These are phyloP conservation scores for Leccinum griseonigrum DNA, from an alignment of 1,284 basidiomycete genomes.

Conservation along the genomic window DNA sequence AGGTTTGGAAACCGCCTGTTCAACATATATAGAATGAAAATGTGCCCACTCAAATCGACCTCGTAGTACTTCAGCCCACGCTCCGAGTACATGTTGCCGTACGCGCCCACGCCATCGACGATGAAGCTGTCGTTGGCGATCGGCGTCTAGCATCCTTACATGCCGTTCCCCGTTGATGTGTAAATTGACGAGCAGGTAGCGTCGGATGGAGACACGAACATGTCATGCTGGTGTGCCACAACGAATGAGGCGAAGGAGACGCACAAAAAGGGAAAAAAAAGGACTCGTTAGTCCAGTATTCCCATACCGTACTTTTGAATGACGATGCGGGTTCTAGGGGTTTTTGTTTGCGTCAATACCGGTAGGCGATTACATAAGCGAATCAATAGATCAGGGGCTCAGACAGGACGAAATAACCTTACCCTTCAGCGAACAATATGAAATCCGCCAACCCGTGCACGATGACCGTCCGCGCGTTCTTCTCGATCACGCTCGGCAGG, in stretches of 20 bases:
- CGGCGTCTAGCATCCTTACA: slow-evolving; percentile 64
- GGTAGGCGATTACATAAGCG: neutral
- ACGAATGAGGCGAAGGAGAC: neutral
- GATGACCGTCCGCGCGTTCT: slow-evolving; percentile 66
- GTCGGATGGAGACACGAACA: slow-evolving; percentile 40
- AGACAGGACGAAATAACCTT: slow-evolving; percentile 20
- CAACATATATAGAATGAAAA: too few species aligned
- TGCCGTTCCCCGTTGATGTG: slow-evolving; percentile 44
- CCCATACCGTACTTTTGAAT: slow-evolving; percentile 57
- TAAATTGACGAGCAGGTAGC: neutral
- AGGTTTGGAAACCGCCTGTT: too few species aligned
- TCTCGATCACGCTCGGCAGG: slow-evolving; percentile 72
- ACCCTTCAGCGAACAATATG: slow-evolving; percentile 72
- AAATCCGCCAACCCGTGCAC: slow-evolving; percentile 73
- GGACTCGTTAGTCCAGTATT: neutral
- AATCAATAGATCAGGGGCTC: neutral
- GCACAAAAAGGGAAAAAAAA: neutral
- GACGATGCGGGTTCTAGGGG: slow-evolving; percentile 55
- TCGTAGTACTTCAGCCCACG: slow-evolving; percentile 67
- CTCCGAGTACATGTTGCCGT: slow-evolving; percentile 63
- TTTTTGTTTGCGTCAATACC: neutral
- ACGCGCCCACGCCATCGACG: slow-evolving; percentile 64
- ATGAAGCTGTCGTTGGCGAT: slow-evolving; percentile 64
- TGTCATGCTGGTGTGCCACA: slow-evolving; percentile 53
- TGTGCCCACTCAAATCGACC: slow-evolving; percentile 57